Percentiles rank a stretch among this genome's conserved stretches.
Conservation (phyloP, 805 yeast genomes). For the Saturnispora hagleri region DNA sequence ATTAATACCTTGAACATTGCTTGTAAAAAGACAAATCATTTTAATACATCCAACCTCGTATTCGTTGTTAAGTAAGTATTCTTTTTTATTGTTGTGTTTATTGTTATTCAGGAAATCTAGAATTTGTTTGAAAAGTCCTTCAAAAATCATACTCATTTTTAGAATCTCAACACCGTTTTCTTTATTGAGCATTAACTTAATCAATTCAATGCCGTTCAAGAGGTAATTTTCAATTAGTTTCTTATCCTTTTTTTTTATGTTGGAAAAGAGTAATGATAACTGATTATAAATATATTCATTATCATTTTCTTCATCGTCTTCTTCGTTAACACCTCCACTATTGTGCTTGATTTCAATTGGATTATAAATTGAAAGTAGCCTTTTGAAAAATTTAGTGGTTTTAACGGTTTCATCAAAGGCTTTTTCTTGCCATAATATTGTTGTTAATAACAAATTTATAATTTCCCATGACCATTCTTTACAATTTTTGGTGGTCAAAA, state of each 20-base stretch:
- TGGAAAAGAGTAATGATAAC: neutral
- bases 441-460: slow-evolving; percentile 62
- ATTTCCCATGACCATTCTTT: slow-evolving; percentile 84
- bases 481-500: slow-evolving; percentile 69
- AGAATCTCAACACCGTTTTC: slow-evolving; percentile 22
- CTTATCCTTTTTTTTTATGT: neutral
- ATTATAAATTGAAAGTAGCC: slow-evolving; percentile 77
- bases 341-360: slow-evolving; percentile 39
- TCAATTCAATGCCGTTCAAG: slow-evolving; percentile 57
- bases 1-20: neutral
- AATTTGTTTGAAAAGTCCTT: slow-evolving; percentile 46
- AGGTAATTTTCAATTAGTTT: neutral
- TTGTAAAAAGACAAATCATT: neutral
- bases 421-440: slow-evolving; percentile 67
- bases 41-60: neutral
- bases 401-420: slow-evolving; percentile 68
- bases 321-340: slow-evolving; percentile 40
- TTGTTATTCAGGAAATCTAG: neutral
- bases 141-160: slow-evolving; percentile 59
- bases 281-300: slow-evolving; percentile 47
- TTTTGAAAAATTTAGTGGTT: slow-evolving; percentile 77
- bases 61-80: neutral
- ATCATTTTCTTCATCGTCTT: slow-evolving; percentile 39
- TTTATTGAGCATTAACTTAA: slow-evolving; percentile 49
- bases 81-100: neutral